Base-by-base conservation (phyloP, 441 rosid species). In the Manihot esculenta region DNA sequence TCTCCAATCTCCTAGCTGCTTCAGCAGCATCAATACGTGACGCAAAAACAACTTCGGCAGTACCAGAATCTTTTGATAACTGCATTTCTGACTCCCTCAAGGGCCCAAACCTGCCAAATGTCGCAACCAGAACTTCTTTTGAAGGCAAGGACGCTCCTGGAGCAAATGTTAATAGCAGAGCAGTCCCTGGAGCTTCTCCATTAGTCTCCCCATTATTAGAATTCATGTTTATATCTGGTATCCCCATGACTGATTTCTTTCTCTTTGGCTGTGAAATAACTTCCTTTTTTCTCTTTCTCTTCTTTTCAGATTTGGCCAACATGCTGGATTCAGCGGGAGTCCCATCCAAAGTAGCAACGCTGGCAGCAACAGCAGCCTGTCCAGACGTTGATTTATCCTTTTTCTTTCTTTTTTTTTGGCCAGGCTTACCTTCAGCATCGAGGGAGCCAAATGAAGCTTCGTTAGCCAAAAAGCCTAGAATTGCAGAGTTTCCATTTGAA, bases 31-130 rank as follows among this genome's bases (percentile, higher is more conserved):
- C 91, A 14, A 71, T 72, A 54, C 78, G 75, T 60, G 81, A 80
- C 65, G 75, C 51, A 76, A 93, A 93, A 68, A 85, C 86, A 33
- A 91, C 90, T 67, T 78, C 88, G 1, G 91, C 94, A 68, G 64
- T 72, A 59, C 72, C 60, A 21, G 76, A 78, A 57, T 88, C 89
- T 73, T 82, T 79, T 27, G 67, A 70, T 23, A 80, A 55, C 26
- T 82, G 86, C 56, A 85, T 78, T 74, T 88, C 92, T 0, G 90
- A 80, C 62, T 85, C 85, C 76, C 85, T 90, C 83, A 91, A 72
- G 33, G 87, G 78, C 51, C 96, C 98, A 82, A 89, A 89, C 76
- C 77, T 83, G 75, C 82, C 77, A 78, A 91, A 88, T 58, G 80
- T 83, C 4, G 81, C 67, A 12, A 79, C 71, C 61, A 91, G 71